Evolutionary conservation across 345 rosid species (phyloP), one percentile per base, ranked within the genome.

Genomic region (Lagerstroemia speciosa): DNA sequence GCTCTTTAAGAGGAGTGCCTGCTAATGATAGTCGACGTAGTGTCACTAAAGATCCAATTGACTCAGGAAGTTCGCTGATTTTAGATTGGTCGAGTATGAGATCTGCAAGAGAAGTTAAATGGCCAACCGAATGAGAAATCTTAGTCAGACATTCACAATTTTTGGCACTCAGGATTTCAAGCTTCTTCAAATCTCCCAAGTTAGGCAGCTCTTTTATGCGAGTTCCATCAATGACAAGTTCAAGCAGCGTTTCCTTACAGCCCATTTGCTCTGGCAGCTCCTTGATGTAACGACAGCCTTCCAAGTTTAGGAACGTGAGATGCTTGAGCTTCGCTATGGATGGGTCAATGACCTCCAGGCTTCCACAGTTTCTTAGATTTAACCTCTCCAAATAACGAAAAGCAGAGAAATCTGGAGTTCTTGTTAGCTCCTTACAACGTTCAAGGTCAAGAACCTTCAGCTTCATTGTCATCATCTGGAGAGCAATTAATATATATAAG

Each of bases 391-490:
- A 31, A 67, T 29, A 0, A 12, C 11, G 40, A 22, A 45, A 32
- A 5, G 40, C 14, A 15, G 27, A 29, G 27, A 67, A 67, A 12
- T 48, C 41, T 3, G 69, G 69, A 27, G 61, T 45, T 45, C 19
- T 67, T 8, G 15, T 19, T 32, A 67, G 40, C 0, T 37, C 10
- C 8, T 48, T 10, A 27, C 58, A 67, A 33, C 16, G 2, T 20
- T 26, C 16, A 15, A 67, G 61, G 50, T 29, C n/a, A 29, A 67
- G 69, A 46, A 67, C 61, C 11, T 67, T 67, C 60, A 67, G 61
- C 27, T 67, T 46, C 61, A 29, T 19, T 4, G 67, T 29, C 64
- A 61, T 65, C 61, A 27, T 29, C 38, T 29, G 26, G 14, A 67
- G 5, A 67, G n/a, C 19, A 46, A 29, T 20, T 2, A 11, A 6